These are phyloP conservation scores for Takashimella tepidaria DNA, from an alignment of 1,284 basidiomycete species.

Conservation along the genomic window DNA sequence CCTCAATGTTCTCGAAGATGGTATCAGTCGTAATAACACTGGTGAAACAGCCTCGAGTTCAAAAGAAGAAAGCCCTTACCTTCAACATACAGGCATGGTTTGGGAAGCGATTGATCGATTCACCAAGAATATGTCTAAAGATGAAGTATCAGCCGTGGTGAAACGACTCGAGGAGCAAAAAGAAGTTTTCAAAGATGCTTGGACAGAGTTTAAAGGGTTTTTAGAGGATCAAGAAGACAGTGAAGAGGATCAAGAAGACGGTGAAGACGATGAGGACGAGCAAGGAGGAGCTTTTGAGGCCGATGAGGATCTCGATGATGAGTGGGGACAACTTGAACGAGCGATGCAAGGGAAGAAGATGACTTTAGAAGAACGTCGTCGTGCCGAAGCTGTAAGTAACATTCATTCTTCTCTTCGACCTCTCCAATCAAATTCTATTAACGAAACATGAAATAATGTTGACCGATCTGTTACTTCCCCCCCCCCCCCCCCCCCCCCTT, in stretches of 20 bases:
- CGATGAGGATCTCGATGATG: conserved; percentile 5
- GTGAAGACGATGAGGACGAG: neutral
- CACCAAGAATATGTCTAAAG: conserved; percentile 16
- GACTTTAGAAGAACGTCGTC: conserved; percentile 15
- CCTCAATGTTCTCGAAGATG: conserved; percentile 20
- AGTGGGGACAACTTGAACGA: conserved; percentile 10
- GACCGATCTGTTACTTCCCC: neutral
- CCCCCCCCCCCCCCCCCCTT: too few relatives aligned
- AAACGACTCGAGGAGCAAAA: conserved; percentile 31
- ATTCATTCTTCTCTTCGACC: too few relatives aligned
- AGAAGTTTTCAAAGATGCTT: conserved; percentile 37
- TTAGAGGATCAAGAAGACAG: conserved; percentile 13
- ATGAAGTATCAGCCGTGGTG: conserved; percentile 24
- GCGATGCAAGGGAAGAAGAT: conserved; percentile 9
- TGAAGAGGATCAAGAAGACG: conserved; percentile 6
- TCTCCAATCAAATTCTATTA: too few relatives aligned
- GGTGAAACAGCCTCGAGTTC: neutral
- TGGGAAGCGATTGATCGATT: conserved; percentile 37
- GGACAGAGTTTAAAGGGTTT: conserved; percentile 33
- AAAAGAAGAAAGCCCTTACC: conserved; percentile 24
- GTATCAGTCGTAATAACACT: conserved; percentile 5
- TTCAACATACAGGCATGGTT: conserved; percentile 37
- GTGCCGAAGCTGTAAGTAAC: neutral
- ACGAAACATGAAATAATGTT: too few relatives aligned
- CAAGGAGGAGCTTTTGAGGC: neutral